These are phyloP conservation scores for Hericium coralloides DNA, from an alignment of 768 basidiomycete species.

Conservation along the genomic window DNA sequence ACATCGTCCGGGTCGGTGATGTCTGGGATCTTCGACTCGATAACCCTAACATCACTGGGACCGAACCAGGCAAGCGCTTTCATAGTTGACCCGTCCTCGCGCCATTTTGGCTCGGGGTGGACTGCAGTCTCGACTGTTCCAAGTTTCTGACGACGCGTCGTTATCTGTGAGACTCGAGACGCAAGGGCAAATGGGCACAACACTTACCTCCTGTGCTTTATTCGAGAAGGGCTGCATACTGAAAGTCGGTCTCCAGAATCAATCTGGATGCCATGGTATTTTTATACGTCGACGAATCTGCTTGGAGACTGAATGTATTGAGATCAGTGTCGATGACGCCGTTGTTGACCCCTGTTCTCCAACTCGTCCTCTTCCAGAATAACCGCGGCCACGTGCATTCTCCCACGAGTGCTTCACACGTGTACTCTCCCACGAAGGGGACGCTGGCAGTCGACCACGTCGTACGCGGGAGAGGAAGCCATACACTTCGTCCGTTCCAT, in stretches of 20 bases:
- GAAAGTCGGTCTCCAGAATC: neutral
- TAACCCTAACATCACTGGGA: neutral
- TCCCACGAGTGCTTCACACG: too few relatives aligned
- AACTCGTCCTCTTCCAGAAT: too few relatives aligned
- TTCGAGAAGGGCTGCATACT: neutral
- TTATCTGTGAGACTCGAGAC: neutral
- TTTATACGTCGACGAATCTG: too few relatives aligned
- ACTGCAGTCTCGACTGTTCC: neutral
- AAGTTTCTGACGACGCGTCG: neutral
- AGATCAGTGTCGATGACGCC: too few relatives aligned
- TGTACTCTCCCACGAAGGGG: too few relatives aligned
- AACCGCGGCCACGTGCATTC: too few relatives aligned
- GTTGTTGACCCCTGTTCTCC: too few relatives aligned
- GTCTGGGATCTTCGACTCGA: neutral
- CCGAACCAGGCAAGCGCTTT: conserved; percentile 30
- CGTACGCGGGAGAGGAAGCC: too few relatives aligned
- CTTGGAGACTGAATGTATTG: too few relatives aligned
- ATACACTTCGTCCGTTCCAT: neutral
- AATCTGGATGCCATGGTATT: too few relatives aligned
- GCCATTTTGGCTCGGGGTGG: conserved; percentile 1
- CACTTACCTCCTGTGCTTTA: neutral
- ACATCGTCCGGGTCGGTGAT: conserved; percentile 63
- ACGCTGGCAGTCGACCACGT: too few relatives aligned
- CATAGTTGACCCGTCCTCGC: conserved; percentile 51
- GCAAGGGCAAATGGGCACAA: neutral